phyloP scores from a whole-genome alignment of 2,329 filamentous ascomycete species.

The Epichloe bromicola region DNA sequence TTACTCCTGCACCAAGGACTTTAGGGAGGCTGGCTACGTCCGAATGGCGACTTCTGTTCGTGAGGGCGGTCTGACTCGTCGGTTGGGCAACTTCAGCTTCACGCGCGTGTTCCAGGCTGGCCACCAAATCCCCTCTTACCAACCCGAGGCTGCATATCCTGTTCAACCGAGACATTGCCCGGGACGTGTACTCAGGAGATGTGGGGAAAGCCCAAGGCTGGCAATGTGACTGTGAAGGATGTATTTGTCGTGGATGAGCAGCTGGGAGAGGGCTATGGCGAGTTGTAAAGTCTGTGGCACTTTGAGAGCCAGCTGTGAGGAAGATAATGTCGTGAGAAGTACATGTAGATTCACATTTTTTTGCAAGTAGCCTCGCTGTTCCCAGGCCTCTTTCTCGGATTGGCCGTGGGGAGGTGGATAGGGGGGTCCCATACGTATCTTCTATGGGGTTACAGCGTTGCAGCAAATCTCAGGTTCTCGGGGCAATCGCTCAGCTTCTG shows the following conservation, averaged over 20 bases:
- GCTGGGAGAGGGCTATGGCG: neutral
- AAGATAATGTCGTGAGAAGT: neutral
- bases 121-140: conserved; percentile 47
- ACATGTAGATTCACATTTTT: too few relatives aligned
- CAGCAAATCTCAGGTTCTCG: too few relatives aligned
- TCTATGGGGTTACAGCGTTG: too few relatives aligned
- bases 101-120: conserved; percentile 53
- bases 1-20: conserved; percentile 30
- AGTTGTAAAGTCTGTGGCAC: neutral
- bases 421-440: too few relatives aligned
- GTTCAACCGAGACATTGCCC: conserved; percentile 36
- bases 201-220: conserved; percentile 29
- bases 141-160: conserved; percentile 45
- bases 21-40: conserved; percentile 52
- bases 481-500: too few relatives aligned
- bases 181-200: conserved; percentile 42
- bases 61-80: conserved; percentile 52
- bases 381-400: too few relatives aligned
- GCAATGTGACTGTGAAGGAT: conserved; percentile 12
- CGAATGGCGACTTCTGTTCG: conserved; percentile 51
- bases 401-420: too few relatives aligned
- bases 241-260: conserved; percentile 17
- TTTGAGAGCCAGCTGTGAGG: neutral
- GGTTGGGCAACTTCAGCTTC: conserved; percentile 61
- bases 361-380: too few relatives aligned